Conservation (phyloP, 2,329 filamentous ascomycete species). For the Verticillium alfalfae region DNA sequence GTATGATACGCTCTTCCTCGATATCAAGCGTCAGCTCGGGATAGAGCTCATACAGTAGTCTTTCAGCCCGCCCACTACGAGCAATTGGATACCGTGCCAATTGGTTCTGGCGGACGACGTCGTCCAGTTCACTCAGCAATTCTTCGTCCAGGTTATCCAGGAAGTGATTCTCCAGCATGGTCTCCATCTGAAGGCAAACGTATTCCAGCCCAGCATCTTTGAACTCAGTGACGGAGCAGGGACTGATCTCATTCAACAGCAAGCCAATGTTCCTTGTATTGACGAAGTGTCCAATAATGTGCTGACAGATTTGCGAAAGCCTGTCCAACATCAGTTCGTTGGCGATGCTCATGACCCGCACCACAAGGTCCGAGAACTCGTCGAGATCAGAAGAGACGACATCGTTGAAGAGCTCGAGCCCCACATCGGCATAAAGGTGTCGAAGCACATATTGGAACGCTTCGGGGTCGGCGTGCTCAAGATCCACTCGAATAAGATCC, state of each 20-base stretch:
- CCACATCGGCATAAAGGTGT: constrained; percentile 79
- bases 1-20: constrained; percentile 61
- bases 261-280: constrained; percentile 80
- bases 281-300: constrained; percentile 76
- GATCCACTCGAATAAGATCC: constrained; percentile 62
- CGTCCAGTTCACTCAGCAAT: constrained; percentile 74
- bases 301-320: constrained; percentile 84
- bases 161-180: constrained; percentile 84
- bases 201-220: constrained; percentile 87
- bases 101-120: constrained; percentile 77
- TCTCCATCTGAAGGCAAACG: constrained; percentile 84
- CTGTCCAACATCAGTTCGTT: constrained; percentile 96
- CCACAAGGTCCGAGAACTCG: constrained; percentile 79
- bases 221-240: constrained; percentile 77
- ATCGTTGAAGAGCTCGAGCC: constrained; percentile 74
- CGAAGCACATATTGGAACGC: constrained; percentile 75
- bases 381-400: constrained; percentile 68
- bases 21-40: constrained; percentile 60
- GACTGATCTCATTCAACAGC: constrained; percentile 79
- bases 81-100: constrained; percentile 70
- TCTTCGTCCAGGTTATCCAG: constrained; percentile 83
- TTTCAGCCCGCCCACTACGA: constrained; percentile 67
- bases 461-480: constrained; percentile 70
- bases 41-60: constrained; percentile 58
- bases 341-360: constrained; percentile 84